Percentiles rank a stretch among this genome's conserved stretches.
Evolutionary conservation across 1,139 yeast genomes (phyloP).

Genomic region (Saccharomyces hybrid): DNA sequence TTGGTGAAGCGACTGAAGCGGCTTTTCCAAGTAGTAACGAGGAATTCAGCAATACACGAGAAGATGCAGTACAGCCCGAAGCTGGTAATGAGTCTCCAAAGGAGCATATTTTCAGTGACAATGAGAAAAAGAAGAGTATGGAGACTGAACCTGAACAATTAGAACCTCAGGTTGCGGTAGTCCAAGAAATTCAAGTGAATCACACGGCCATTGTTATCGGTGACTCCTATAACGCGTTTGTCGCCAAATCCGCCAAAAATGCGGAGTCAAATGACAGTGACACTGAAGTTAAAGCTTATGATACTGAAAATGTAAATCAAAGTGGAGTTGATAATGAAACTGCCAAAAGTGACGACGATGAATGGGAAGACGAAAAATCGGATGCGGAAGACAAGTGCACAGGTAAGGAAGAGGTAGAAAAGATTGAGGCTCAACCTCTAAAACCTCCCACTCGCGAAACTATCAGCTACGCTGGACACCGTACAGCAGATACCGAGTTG

Average conservation of each 20-base stretch:
- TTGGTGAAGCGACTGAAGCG: not conserved
- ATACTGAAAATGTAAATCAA: not conserved
- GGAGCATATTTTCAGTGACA: not conserved
- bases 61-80: not conserved
- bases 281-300: not conserved
- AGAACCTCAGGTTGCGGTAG: not conserved
- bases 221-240: not conserved
- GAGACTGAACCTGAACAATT: not conserved
- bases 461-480: not conserved
- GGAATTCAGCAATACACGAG: not conserved
- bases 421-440: not conserved
- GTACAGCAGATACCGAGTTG: not conserved
- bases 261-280: not conserved
- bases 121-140: not conserved
- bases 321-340: not conserved
- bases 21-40: not conserved
- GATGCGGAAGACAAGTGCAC: not conserved
- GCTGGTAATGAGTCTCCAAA: not conserved
- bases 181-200: not conserved
- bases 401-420: not conserved
- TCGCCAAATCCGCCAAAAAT: not conserved
- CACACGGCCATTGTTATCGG: not conserved
- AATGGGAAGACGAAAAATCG: not conserved
- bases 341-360: not conserved
- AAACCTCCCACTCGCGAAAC: not conserved